Evolutionary conservation across 2,329 filamentous ascomycete genomes (phyloP), one percentile per base, ranked within the genome.

Genomic region (Chaetomiaceae sp.): DNA sequence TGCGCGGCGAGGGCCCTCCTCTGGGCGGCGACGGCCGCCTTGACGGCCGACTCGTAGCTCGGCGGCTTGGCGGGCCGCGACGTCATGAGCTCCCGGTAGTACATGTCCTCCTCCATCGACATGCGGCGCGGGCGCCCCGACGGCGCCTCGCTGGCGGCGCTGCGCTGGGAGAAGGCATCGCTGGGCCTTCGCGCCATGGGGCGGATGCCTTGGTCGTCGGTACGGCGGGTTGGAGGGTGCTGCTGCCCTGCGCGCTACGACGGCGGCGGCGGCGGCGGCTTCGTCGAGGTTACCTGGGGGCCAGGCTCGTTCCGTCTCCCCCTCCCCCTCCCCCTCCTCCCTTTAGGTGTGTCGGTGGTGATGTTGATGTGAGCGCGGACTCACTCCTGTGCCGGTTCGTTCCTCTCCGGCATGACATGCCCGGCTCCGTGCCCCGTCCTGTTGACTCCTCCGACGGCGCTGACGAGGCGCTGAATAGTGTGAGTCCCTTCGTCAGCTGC

Each of bases 81-180:
- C 31, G 72, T 77, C 75, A 80, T 77, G 64, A 79, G 68, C 60
- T 73, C 70, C 51, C 77, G 75, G 62, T 80, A 80, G 62, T 75
- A 73, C 62, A 76, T 68, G 62, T 80, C 77, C 69, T 80, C 76
- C 65, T 80, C 78, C 70, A 80, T 77, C 46, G 78, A 80, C 62
- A 78, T 72, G 57, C 63, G 63, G 53, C 63, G 63, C 48, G 51
- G 61, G 56, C 61, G 62, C 34, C 62, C 73, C 72, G 72, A 65
- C 72, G 69, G 54, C 68, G 65, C 58, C 67, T 70, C 69, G 70
- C 68, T 63, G 66, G 65, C 64, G 68, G 62, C 59, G 63, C 59
- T 60, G 61, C 61, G 53, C 61, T 63, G 65, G 62, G 61, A 64
- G 58, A 62, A 64, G 61, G 61, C 63, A 65, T 64, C 59, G 58